Base-by-base conservation (phyloP, 352 stramenopile genomes). In the Globisporangium spinosum region DNA sequence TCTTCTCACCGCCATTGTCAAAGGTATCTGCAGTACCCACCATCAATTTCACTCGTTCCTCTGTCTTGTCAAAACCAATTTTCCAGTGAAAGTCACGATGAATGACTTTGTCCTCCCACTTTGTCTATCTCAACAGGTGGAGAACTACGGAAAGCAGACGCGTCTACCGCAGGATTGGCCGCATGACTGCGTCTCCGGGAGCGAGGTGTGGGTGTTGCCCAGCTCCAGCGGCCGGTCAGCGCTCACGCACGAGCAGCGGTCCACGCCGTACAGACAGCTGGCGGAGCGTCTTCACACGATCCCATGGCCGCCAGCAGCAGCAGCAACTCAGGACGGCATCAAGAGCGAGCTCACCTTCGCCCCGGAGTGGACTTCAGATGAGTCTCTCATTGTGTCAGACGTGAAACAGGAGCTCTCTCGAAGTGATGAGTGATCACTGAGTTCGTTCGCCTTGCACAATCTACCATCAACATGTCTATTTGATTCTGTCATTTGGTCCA, bases 131-230 rank as follows among this genome's bases (percentile, higher is more conserved):
- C 8, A 17, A 22, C 20, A 85, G 72, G 77, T 91, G 20, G 81
- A 90, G 22, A 76, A 60, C 58, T 90, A 81, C 55, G 85, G 85
- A 25, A 76, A 67, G 10, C 85, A 94, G 75, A 76, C 67, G 6
- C 74, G 62, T 8, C 70, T 94, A 58, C 89, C 89, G n/a, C 47
- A 69, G 10, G 83, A 75, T 5, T 96, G 89, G 89, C 89, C 89
- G 20, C 73, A 68, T 2, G 79, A 90, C n/a, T 80, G 80, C 55
- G 73, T 76, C 0, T 38, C 62, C 9, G 77, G 88, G 40, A 88
- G 81, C 53, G 85, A 95, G 62, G 78, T 95, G 9, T 95, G 87
- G 87, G 89, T 95, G 2, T 67, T 95, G 12, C 87, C 89, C 1
- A 95, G 86, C 49, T 91, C 86, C 6, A 95, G 86, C n/a, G 89